Evolutionary conservation across 2,329 filamentous ascomycete genomes (phyloP).

Genomic region (Domatiomyces globalis): DNA sequence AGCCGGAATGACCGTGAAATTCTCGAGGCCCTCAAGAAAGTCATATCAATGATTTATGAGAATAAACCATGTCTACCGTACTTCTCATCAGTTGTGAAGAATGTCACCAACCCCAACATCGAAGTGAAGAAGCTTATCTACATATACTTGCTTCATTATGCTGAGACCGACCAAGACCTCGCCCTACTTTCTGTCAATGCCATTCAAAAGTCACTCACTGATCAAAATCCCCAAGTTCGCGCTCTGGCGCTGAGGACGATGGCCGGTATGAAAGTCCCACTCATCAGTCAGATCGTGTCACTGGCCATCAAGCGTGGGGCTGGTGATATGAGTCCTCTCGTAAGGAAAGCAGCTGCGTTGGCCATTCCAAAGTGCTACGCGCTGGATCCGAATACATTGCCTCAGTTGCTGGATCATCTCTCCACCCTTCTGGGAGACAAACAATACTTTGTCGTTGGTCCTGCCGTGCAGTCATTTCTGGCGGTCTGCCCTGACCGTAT

Average conservation of each 20-base stretch:
- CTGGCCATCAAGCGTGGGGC: conserved; percentile 88
- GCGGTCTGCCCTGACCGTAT: conserved; percentile 78
- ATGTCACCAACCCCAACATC: conserved; percentile 82
- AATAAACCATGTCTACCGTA: conserved; percentile 76
- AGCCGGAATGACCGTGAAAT: conserved; percentile 87
- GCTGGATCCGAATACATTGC: conserved; percentile 70
- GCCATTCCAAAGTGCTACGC: conserved; percentile 93
- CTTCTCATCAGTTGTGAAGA: conserved; percentile 98
- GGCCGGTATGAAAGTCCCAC: conserved; percentile 91
- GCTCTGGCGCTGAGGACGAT: conserved; percentile 90
- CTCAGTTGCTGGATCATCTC: conserved; percentile 73
- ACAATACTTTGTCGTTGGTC: conserved; percentile 93
- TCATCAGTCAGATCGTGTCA: conserved; percentile 94
- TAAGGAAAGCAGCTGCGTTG: conserved; percentile 81
- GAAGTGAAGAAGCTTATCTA: conserved; percentile 98
- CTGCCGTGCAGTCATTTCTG: conserved; percentile 76
- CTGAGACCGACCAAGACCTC: conserved; percentile 88
- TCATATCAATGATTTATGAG: conserved; percentile 93
- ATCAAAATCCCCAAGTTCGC: conserved; percentile 77
- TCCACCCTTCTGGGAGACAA: conserved; percentile 67
- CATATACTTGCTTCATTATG: conserved; percentile 93
- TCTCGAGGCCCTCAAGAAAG: conserved; percentile 74
- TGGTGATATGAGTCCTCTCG: conserved; percentile 86
- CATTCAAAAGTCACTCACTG: conserved; percentile 92
- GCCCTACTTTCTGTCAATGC: conserved; percentile 95